These are phyloP conservation scores for Ephemerocybe angulata DNA, from an alignment of 768 basidiomycete genomes.

Conservation along the genomic window DNA sequence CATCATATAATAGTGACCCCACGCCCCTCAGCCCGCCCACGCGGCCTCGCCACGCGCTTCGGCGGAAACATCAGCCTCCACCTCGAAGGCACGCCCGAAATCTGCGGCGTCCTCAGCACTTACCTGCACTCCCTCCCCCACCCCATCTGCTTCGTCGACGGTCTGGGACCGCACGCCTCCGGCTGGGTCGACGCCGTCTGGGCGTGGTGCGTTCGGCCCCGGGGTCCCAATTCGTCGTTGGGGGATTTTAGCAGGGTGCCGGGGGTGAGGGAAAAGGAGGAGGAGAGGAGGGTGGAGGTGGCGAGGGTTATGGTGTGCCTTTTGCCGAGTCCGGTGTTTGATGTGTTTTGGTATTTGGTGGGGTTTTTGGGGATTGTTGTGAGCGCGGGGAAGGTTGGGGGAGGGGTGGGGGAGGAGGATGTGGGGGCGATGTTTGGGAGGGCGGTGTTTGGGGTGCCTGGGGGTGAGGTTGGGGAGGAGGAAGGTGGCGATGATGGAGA, in stretches of 20 bases:
- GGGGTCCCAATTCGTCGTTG: too few relatives aligned
- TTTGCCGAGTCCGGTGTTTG: conserved; percentile 40
- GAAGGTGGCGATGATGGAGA: not conserved
- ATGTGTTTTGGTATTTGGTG: conserved; percentile 41
- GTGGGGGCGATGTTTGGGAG: conserved; percentile 31
- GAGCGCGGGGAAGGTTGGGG: conserved; percentile 29
- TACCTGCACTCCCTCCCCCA: too few relatives aligned
- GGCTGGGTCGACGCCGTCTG: too few relatives aligned
- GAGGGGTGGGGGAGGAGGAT: conserved; percentile 30
- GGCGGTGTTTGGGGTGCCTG: conserved; percentile 29
- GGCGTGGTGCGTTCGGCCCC: too few relatives aligned
- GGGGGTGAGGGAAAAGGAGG: not conserved
- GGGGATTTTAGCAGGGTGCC: not conserved
- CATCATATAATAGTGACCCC: conserved; percentile 19
- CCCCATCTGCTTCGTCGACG: too few relatives aligned
- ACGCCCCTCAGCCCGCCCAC: conserved; percentile 4
- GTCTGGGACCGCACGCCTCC: too few relatives aligned
- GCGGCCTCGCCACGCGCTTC: conserved; percentile 16
- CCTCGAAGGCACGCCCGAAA: conserved; percentile 35
- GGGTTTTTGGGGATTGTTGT: conserved; percentile 43
- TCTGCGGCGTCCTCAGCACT: conserved; percentile 38
- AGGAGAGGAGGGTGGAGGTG: conserved; percentile 8
- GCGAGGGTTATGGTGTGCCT: conserved; percentile 39
- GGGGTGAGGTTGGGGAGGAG: not conserved
- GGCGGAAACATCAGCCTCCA: conserved; percentile 28